Evolutionary conservation across 495 filamentous ascomycete genomes (phyloP).

Genomic region (Neurospora sp.): DNA sequence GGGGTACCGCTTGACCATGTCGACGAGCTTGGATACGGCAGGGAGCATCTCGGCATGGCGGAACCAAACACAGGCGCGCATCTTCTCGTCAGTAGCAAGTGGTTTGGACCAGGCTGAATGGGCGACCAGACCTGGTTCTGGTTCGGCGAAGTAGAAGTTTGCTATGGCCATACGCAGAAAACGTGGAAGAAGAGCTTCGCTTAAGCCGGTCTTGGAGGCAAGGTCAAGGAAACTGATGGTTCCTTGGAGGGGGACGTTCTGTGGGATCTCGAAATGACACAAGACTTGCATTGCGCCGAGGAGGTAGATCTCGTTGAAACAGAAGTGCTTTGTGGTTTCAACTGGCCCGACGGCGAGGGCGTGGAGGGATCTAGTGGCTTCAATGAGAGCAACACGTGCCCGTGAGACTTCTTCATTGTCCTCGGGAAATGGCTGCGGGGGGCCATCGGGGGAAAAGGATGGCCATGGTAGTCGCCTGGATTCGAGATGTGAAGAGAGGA

Average conservation of each 20-base stretch:
- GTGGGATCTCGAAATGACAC: constrained; percentile 20
- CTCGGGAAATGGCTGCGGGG: neutral
- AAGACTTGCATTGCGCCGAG: constrained; percentile 10
- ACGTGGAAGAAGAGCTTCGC: constrained; percentile 17
- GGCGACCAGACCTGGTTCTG: constrained; percentile 14
- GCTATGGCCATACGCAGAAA: constrained; percentile 25
- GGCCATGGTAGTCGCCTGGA: constrained; percentile 6
- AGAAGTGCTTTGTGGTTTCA: constrained; percentile 7
- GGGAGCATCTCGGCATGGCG: constrained; percentile 48
- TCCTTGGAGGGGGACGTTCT: constrained; percentile 19
- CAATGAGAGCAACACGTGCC: constrained; percentile 6
- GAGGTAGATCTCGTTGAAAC: constrained; percentile 6
- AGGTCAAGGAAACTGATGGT: constrained; percentile 18
- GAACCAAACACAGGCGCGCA: constrained; percentile 11
- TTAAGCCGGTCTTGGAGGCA: constrained; percentile 11
- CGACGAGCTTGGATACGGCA: constrained; percentile 69
- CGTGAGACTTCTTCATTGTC: neutral
- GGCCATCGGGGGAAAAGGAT: constrained; percentile 6
- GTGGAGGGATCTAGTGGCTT: constrained; percentile 10
- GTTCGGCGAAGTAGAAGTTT: constrained; percentile 26
- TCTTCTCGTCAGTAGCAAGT: constrained; percentile 11
- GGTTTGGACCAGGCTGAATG: constrained; percentile 23
- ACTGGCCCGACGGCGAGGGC: constrained; percentile 6
- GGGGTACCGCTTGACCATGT: constrained; percentile 46
- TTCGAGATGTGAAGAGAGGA: constrained; percentile 1